Evolutionary conservation across 2,329 filamentous ascomycete genomes (phyloP), one percentile per base, ranked within the genome.

Genomic region (Colletotrichum magnum): DNA sequence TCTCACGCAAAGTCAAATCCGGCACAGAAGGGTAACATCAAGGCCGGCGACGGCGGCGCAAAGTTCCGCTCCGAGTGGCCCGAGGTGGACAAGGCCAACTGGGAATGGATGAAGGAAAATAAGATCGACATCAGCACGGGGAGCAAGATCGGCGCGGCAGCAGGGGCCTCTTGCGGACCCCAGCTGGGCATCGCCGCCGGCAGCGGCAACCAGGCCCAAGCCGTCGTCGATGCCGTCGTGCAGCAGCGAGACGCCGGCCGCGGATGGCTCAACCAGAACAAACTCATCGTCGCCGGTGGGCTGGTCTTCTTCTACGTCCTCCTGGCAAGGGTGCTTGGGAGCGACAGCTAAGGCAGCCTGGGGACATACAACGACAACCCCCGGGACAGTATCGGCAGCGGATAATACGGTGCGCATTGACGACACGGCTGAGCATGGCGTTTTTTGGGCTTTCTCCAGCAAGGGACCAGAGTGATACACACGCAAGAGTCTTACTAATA

Each of bases 1-100:
- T 93, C 92, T 3, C 88, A 91, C 70, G 77, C 81, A 16, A 90
- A 87, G 71, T 79, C 83, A 24, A 86, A 85, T 64, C 79, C 83
- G 3, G 83, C 83, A 1, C 83, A 83, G 66, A 94, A 91, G 78
- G 94, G 93, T 10, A 94, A 97, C 71, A 91, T 98, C 76, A 97
- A 95, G 81, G 93, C 93, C 3, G 96, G 96, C 24, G 96, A 99
- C 77, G 95, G 95, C 13, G 96, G 96, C 4, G 89, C 92, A 75
- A 97, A 97, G 82, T 99, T 99, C 79, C 88, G 90, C 64, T 85
- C 88, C 12, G 94, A 98, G 82, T 99, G 95, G 94, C 90, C 94
- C 16, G 95, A 98, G 54, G 77, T 97, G 24, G 94, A 99, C 77
- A 85, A 88, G 72, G 93, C 96, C 84, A 99, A 99, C 78, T 93